phyloP scores from a whole-genome alignment of 2,329 filamentous ascomycete genomes.

The Cylindrodendrum hubeiense region DNA sequence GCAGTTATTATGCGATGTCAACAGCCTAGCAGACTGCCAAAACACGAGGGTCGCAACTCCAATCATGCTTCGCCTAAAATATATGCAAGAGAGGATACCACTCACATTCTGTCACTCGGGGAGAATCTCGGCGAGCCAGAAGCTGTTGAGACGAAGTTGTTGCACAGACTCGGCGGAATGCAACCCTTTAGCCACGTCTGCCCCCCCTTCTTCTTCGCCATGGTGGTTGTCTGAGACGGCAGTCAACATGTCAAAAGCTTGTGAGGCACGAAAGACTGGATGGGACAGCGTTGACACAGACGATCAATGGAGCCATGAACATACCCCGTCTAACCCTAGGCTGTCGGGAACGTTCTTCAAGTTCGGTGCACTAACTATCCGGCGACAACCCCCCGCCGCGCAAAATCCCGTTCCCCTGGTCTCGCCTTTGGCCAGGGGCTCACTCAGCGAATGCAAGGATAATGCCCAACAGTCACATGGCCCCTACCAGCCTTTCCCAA shows the following conservation, averaged over 20 bases:
- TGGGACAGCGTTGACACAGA: background rate
- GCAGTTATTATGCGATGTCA: no score
- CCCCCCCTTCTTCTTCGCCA: background rate
- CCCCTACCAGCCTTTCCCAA: background rate
- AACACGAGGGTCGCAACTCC: background rate
- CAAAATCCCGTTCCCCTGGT: conserved; percentile 6
- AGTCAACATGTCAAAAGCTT: background rate
- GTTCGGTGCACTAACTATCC: conserved; percentile 5
- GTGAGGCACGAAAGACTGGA: background rate
- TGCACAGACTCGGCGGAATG: background rate
- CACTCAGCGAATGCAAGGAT: background rate
- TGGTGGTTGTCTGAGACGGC: background rate
- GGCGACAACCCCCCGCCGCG: background rate
- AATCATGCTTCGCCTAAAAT: background rate
- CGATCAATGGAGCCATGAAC: background rate
- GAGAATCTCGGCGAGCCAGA: background rate
- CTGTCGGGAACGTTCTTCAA: conserved; percentile 3
- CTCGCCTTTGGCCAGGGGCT: background rate
- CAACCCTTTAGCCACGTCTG: background rate
- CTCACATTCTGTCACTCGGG: background rate
- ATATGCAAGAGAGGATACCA: background rate
- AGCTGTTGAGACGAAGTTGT: background rate
- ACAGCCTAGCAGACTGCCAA: background rate
- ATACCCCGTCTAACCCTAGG: background rate
- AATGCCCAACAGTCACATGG: background rate